These are phyloP conservation scores for Gaultheria prostrata DNA, from an alignment of 148 eudicot species.

Conservation along the genomic window DNA sequence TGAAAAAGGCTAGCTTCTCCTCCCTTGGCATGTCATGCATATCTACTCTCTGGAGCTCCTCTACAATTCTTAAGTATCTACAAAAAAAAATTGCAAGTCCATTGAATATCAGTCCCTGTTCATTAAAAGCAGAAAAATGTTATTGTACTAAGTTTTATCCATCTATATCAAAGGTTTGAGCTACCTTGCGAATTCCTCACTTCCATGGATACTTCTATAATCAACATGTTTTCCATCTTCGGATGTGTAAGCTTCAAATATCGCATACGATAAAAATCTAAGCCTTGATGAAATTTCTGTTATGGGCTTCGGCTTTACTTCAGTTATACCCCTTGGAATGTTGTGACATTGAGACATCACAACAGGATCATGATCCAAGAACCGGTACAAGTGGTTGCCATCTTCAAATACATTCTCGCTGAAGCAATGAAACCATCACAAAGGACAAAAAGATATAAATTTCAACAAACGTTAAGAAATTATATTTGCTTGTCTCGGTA, in stretches of 20 bases:
- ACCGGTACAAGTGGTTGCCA: slow-evolving; percentile 46
- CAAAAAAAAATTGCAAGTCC: neutral
- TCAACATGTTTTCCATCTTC: slow-evolving; percentile 54
- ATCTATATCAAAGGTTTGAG: slow-evolving; percentile 1
- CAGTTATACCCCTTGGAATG: slow-evolving; percentile 46
- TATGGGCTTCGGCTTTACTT: slow-evolving; percentile 46
- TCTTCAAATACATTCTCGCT: slow-evolving; percentile 55
- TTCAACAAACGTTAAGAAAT: neutral
- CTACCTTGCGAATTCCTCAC: slow-evolving; percentile 61
- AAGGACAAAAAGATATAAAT: neutral
- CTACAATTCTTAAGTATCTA: slow-evolving; percentile 48
- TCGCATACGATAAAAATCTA: slow-evolving; percentile 41
- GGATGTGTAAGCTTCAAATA: slow-evolving; percentile 50
- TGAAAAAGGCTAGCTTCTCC: slow-evolving; percentile 52
- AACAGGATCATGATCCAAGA: slow-evolving; percentile 51
- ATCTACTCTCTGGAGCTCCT: slow-evolving; percentile 54
- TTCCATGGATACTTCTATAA: slow-evolving; percentile 56
- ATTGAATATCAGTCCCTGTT: neutral
- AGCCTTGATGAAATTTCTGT: slow-evolving; percentile 45
- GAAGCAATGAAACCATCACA: slow-evolving; percentile 16
- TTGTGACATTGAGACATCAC: slow-evolving; percentile 43
- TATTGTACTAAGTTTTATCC: neutral
- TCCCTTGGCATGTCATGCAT: slow-evolving; percentile 36
- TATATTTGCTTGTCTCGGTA: neutral
- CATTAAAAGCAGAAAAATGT: slow-evolving; percentile 2